Evolutionary conservation across 768 basidiomycete genomes (phyloP).

Genomic region (Panaeolus cyanescens): DNA sequence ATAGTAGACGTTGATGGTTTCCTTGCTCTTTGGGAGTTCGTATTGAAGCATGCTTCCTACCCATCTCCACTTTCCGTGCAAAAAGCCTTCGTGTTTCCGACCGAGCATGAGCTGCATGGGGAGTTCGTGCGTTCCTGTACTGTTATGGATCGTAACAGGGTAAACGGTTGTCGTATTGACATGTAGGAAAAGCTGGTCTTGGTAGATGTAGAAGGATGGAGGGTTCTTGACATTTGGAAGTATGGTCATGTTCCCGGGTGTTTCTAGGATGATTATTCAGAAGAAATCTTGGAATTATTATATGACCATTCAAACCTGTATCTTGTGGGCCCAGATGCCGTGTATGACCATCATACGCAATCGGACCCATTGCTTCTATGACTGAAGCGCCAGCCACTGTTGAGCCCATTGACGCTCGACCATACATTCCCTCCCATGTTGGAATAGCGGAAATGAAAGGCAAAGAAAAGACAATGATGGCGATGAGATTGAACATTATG

Average conservation of each 20-base stretch:
- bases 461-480: conserved; percentile 20
- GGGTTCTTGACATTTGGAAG: conserved; percentile 32
- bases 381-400: conserved; percentile 44
- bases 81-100: conserved; percentile 37
- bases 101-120: conserved; percentile 52
- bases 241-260: conserved; percentile 50
- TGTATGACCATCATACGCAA: conserved; percentile 16
- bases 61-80: conserved; percentile 55
- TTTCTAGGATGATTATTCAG: conserved; percentile 29
- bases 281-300: neutral
- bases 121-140: conserved; percentile 40
- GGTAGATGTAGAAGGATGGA: conserved; percentile 56
- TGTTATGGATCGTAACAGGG: conserved; percentile 55
- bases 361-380: conserved; percentile 37
- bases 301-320: conserved; percentile 28
- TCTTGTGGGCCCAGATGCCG: conserved; percentile 32
- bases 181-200: conserved; percentile 52
- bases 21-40: conserved; percentile 40
- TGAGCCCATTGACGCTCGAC: conserved; percentile 36
- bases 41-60: conserved; percentile 57
- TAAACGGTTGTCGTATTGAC: conserved; percentile 58
- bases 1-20: conserved; percentile 48
- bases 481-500: conserved; percentile 16
- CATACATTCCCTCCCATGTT: conserved; percentile 41
- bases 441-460: conserved; percentile 36